Conservation (phyloP, 441 rosid species). For the Hura crepitans region DNA sequence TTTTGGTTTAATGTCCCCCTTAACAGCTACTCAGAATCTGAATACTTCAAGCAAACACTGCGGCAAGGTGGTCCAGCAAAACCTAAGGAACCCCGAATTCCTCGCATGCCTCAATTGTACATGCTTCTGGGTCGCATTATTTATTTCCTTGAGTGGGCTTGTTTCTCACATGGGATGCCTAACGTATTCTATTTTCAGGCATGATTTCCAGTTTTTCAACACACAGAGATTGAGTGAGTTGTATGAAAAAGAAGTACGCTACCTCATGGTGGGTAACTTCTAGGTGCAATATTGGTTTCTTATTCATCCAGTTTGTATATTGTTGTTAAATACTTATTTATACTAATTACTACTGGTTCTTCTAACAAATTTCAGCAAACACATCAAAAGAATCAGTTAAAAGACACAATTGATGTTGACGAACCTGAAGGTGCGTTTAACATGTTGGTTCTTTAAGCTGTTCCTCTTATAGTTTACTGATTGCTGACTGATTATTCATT, state of each 20-base stretch:
- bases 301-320: background rate
- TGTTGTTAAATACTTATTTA: background rate
- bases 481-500: constrained; percentile 28
- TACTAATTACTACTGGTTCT: background rate
- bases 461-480: background rate
- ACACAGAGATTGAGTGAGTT: constrained; percentile 87
- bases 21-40: constrained; percentile 90
- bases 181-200: constrained; percentile 47
- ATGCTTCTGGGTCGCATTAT: constrained; percentile 26
- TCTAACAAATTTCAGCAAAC: constrained; percentile 54
- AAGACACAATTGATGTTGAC: constrained; percentile 89
- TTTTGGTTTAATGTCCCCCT: constrained; percentile 6
- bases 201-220: constrained; percentile 96
- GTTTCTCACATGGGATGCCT: constrained; percentile 10
- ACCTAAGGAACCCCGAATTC: constrained; percentile 97
- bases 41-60: constrained; percentile 94
- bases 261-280: constrained; percentile 69
- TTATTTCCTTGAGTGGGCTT: constrained; percentile 1
- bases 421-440: constrained; percentile 82
- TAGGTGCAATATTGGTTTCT: constrained; percentile 8
- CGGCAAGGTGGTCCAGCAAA: constrained; percentile 96
- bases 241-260: constrained; percentile 98
- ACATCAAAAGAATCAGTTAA: constrained; percentile 91
- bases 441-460: background rate
- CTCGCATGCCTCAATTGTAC: constrained; percentile 99